Conservation (phyloP, 768 basidiomycete genomes). For the Jaapia argillacea region DNA sequence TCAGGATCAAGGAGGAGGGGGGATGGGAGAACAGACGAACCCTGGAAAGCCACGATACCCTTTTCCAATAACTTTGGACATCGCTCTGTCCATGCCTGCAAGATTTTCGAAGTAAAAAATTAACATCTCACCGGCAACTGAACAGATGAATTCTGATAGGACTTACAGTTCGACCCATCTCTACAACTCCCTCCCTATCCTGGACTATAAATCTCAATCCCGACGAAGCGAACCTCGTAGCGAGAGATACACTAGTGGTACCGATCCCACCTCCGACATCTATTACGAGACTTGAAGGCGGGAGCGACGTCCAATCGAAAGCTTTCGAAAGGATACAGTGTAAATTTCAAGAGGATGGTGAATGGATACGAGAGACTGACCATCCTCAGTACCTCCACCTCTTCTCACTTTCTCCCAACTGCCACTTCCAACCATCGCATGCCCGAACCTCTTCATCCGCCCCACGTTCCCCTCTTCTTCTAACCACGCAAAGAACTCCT, state of each 20-base stretch:
- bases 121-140: no score
- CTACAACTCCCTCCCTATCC: constrained; percentile 44
- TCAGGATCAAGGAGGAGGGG: no score
- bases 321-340: constrained; percentile 23
- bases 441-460: constrained; percentile 59
- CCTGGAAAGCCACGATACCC: constrained; percentile 44
- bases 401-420: constrained; percentile 44
- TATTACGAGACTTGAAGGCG: constrained; percentile 40
- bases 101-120: no score
- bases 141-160: no score
- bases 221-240: constrained; percentile 25
- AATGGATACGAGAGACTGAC: constrained; percentile 20
- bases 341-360: neutral
- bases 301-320: constrained; percentile 47
- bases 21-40: no score
- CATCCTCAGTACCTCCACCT: constrained; percentile 39
- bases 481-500: constrained; percentile 61
- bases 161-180: no score
- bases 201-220: constrained; percentile 47
- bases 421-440: constrained; percentile 65
- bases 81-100: constrained; percentile 47
- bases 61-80: constrained; percentile 48
- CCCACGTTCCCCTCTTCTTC: constrained; percentile 40
- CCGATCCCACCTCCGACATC: constrained; percentile 71
- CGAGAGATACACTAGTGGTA: constrained; percentile 33